Conservation (phyloP, 163 green algal species). For the Prototheca stagnorum region DNA sequence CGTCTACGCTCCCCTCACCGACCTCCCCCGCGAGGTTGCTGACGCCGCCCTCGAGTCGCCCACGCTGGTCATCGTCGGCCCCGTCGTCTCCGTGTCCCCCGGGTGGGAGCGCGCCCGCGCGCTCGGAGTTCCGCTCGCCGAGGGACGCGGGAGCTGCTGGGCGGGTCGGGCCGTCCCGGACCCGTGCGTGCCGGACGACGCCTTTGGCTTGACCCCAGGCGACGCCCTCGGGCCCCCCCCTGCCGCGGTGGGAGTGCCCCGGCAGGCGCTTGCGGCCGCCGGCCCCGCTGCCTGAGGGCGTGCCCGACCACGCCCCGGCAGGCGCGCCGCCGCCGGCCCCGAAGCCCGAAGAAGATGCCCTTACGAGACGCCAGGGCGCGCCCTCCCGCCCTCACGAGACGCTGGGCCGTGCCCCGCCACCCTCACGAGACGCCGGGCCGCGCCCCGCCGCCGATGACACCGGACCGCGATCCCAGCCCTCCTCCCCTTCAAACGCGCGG, state of each 20-base stretch:
- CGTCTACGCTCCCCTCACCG: conserved; percentile 49
- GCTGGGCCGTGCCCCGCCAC: too few species aligned
- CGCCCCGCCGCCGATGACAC: too few species aligned
- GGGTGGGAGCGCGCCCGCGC: conserved; percentile 33
- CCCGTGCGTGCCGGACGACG: neutral
- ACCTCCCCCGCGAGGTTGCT: conserved; percentile 43
- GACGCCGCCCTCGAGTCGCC: conserved; percentile 57
- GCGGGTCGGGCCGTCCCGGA: too few species aligned
- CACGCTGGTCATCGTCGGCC: conserved; percentile 89
- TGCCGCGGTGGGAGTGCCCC: neutral
- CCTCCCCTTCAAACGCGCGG: too few species aligned
- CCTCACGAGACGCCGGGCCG: too few species aligned
- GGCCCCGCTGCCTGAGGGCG: neutral
- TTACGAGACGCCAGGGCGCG: too few species aligned
- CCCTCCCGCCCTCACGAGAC: too few species aligned
- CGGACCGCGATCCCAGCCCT: too few species aligned
- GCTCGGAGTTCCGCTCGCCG: too few species aligned
- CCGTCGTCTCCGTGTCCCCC: conserved; percentile 63
- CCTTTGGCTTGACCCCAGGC: neutral
- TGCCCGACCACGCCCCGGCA: neutral
- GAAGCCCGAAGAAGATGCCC: too few species aligned
- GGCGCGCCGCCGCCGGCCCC: too few species aligned
- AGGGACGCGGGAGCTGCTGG: too few species aligned
- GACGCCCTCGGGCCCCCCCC: neutral
- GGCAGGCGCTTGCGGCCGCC: neutral